Evolutionary conservation across 1,284 basidiomycete species (phyloP), one percentile per base, ranked within the genome.

Genomic region (Ustilago loliicola): DNA sequence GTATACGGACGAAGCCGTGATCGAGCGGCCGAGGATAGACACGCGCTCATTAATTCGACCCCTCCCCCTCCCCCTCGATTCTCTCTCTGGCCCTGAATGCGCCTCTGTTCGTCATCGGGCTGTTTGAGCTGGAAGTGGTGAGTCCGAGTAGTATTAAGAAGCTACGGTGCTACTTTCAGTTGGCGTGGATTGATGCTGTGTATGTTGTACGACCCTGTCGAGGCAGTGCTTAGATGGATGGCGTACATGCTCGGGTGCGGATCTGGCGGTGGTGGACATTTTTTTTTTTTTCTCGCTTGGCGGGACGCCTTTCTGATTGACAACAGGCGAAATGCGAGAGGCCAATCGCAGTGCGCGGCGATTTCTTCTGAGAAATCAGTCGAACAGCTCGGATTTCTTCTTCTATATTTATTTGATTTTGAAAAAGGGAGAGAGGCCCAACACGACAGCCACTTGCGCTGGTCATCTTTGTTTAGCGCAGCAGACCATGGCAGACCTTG

Each of bases 251-350:
- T 65, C 48, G 48, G 25, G 27, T 17, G 27, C 15, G 32, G 47
- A 36, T 42, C 51, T 64, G 42, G 68, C 68, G 68, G 48, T 71
- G 53, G 59, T 65, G 53, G 68, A 71, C 68, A 71, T 65, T 65
- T 64, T 60, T 61, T 61, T 47, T 36, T 42, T 60, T 32, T 51
- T 23, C 25, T 62, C 19, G 38, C 50, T 21, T 52, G 55, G 58
- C 52, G 61, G 61, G 47, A 15, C 17, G 36, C 36, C 36, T 38
- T 3, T 63, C 48, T 45, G 36, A 19, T 27, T 23, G 42, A 45
- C 42, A 45, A 55, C 40, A 50, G 55, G 50, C 50, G 38, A 50
- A 45, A 62, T 7, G 21, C 42, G n/a, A 45, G 42, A 45, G 42
- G 38, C 17, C 19, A 19, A 52, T n/a, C n/a, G n/a, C 17, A 42